These are phyloP conservation scores for Fusarium sp. DNA, from an alignment of 2,329 filamentous ascomycete species.

Conservation along the genomic window DNA sequence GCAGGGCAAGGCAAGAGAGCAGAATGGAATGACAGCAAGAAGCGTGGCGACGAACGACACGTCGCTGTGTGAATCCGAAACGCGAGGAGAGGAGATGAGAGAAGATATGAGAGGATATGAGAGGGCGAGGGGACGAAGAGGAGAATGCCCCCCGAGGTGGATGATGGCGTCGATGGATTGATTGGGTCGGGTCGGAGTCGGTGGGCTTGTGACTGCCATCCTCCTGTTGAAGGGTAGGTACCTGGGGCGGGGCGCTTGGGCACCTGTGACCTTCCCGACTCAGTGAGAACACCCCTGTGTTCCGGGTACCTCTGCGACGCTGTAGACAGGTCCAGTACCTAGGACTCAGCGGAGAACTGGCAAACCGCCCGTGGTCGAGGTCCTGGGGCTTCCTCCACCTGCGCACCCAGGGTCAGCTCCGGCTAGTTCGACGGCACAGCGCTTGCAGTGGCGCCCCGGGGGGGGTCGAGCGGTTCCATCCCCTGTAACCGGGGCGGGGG, in stretches of 20 bases:
- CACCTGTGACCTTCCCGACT: conserved; percentile 29
- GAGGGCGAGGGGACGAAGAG: conserved; percentile 26
- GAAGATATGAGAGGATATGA: conserved; percentile 25
- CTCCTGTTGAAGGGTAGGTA: neutral
- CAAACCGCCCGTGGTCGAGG: too few species aligned
- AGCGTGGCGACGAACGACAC: conserved; percentile 41
- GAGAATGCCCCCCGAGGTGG: conserved; percentile 9
- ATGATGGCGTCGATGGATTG: conserved; percentile 30
- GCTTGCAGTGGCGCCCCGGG: conserved; percentile 10
- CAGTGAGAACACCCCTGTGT: conserved; percentile 27
- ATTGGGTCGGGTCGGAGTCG: conserved; percentile 29
- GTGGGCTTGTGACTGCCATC: conserved; percentile 34
- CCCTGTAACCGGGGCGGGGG: conserved; percentile 29
- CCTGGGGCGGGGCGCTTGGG: conserved; percentile 33
- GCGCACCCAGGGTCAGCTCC: neutral
- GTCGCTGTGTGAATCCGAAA: conserved; percentile 39
- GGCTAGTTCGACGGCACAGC: conserved; percentile 7
- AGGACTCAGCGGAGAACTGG: neutral
- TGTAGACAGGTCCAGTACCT: neutral
- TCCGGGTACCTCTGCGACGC: conserved; percentile 10
- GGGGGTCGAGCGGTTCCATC: conserved; percentile 24
- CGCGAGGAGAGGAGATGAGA: conserved; percentile 26
- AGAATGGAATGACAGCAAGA: conserved; percentile 16
- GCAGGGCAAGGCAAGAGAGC: conserved; percentile 4
- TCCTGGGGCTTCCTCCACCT: too few species aligned